A percentile compares a stretch with the other conserved stretches of the same genome.
phyloP scores from a whole-genome alignment of 2,329 filamentous ascomycete species.

The Hypoxylon sp. region DNA sequence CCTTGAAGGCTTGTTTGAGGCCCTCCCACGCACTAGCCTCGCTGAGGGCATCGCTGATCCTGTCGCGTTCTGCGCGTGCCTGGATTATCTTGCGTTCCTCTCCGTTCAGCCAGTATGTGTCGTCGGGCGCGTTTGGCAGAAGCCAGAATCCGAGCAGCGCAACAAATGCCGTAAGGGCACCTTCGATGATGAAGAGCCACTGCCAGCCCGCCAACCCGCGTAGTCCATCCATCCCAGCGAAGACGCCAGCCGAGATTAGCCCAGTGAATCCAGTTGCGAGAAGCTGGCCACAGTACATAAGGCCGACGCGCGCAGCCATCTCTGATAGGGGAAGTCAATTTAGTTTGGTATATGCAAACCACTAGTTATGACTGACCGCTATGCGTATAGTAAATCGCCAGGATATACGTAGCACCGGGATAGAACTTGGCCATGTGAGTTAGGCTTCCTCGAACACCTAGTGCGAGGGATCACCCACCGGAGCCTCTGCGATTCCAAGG shows the following conservation, averaged over 20 bases:
- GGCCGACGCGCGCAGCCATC: slow-evolving; percentile 54
- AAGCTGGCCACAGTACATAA: slow-evolving; percentile 57
- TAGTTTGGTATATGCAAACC: background rate
- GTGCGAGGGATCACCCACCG: slow-evolving; percentile 42
- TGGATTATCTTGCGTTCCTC: slow-evolving; percentile 65
- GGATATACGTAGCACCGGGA: slow-evolving; percentile 60
- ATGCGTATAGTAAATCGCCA: slow-evolving; percentile 65
- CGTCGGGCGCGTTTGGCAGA: slow-evolving; percentile 59
- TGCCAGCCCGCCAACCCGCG: slow-evolving; percentile 63
- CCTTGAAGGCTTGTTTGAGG: slow-evolving; percentile 64
- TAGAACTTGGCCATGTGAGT: slow-evolving; percentile 54
- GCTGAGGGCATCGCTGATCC: slow-evolving; percentile 61
- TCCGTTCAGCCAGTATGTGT: slow-evolving; percentile 61
- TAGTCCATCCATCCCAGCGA: slow-evolving; percentile 68
- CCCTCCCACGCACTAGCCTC: slow-evolving; percentile 62
- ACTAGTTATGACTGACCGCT: slow-evolving; percentile 47
- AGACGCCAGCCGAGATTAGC: slow-evolving; percentile 71
- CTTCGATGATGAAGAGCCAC: slow-evolving; percentile 70
- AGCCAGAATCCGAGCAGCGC: slow-evolving; percentile 73
- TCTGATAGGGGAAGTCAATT: slow-evolving; percentile 42
- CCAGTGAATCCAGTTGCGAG: slow-evolving; percentile 68
- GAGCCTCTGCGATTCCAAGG: slow-evolving; percentile 59
- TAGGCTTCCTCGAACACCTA: background rate
- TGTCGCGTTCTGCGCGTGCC: slow-evolving; percentile 65
- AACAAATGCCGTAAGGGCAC: slow-evolving; percentile 72